Conservation (phyloP, 1,284 basidiomycete genomes). For the Cryptococcus sp. region DNA sequence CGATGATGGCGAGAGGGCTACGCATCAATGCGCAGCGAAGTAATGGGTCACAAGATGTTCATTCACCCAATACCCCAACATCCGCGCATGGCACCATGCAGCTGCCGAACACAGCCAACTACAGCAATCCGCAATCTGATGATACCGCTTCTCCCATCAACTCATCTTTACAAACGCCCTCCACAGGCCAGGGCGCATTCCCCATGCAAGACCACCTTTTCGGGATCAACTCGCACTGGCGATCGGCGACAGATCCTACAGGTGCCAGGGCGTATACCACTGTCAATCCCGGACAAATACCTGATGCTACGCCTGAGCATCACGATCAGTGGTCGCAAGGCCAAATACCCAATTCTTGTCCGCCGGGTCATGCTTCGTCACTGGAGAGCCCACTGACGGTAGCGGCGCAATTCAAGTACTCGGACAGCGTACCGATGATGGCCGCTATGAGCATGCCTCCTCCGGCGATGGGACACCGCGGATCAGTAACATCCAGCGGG, state of each 20-base stretch:
- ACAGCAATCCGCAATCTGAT: constrained; percentile 11
- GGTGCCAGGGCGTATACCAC: constrained; percentile 15
- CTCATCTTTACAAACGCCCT: constrained; percentile 27
- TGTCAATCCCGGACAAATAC: constrained; percentile 5
- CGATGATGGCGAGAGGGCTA: constrained; percentile 24
- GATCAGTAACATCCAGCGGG: too few species aligned
- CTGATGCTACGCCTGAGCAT: neutral
- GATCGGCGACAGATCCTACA: constrained; percentile 18
- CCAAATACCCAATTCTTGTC: constrained; percentile 8
- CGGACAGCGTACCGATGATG: neutral
- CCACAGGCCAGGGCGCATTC: constrained; percentile 23
- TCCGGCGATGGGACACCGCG: neutral
- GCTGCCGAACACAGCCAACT: neutral
- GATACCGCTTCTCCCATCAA: constrained; percentile 19
- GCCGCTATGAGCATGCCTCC: constrained; percentile 8
- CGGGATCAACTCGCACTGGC: constrained; percentile 10
- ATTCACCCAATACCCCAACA: too few species aligned
- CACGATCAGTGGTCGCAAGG: constrained; percentile 1
- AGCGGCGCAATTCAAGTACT: constrained; percentile 3
- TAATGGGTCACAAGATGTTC: too few species aligned
- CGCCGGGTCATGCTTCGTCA: neutral
- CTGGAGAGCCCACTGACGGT: constrained; percentile 16
- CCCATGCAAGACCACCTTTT: constrained; percentile 9
- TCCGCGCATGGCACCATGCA: too few species aligned
- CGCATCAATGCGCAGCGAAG: constrained; percentile 10